These are phyloP conservation scores for Phaffia tasmanica DNA, from an alignment of 768 basidiomycete species.

Conservation along the genomic window DNA sequence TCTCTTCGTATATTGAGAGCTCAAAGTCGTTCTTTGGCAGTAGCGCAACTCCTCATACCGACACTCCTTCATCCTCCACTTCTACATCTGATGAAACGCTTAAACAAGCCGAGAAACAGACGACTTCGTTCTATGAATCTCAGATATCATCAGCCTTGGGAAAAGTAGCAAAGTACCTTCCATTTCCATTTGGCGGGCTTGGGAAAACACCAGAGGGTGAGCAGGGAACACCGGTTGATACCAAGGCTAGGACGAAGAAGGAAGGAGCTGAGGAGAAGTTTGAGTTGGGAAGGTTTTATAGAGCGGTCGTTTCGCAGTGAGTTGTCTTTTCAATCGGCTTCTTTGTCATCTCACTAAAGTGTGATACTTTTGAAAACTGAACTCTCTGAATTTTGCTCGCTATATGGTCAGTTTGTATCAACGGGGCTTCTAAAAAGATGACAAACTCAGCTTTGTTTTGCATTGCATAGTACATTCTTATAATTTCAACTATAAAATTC, in stretches of 20 bases:
- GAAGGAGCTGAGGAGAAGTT: constrained; percentile 23
- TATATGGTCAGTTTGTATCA: no score
- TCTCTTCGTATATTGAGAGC: constrained; percentile 6
- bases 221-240: constrained; percentile 1
- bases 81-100: not conserved
- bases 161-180: not conserved
- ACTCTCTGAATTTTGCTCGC: no score
- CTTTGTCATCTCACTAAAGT: no score
- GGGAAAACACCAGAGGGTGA: not conserved
- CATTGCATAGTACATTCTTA: no score
- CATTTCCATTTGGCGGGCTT: not conserved
- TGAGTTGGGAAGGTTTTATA: constrained; percentile 24
- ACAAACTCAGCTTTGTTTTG: no score
- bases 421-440: no score
- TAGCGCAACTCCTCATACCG: not conserved
- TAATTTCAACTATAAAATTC: no score
- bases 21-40: not conserved
- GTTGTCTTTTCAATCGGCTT: not conserved
- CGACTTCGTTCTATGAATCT: constrained; percentile 6
- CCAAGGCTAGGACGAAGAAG: constrained; percentile 10
- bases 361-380: no score
- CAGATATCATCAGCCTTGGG: constrained; percentile 5
- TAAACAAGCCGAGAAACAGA: not conserved
- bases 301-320: constrained; percentile 23
- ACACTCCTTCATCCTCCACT: not conserved